These are phyloP conservation scores for Suillus subaureus DNA, from an alignment of 768 basidiomycete species.

Conservation along the genomic window DNA sequence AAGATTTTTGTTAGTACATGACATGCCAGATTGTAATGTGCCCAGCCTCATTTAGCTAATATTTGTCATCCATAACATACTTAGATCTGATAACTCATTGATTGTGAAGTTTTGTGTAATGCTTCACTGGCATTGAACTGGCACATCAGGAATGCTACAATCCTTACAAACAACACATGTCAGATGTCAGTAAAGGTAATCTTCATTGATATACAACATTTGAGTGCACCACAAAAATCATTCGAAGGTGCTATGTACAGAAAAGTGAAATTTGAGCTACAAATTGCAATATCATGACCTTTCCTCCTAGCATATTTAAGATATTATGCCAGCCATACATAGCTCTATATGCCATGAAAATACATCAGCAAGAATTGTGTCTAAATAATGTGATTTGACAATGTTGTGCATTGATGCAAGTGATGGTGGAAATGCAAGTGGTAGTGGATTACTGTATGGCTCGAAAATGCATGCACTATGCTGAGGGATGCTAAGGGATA, in stretches of 20 bases:
- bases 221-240: not conserved
- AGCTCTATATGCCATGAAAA: not conserved
- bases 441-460: not conserved
- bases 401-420: not conserved
- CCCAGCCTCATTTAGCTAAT: not conserved
- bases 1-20: not conserved
- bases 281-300: not conserved
- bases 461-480: too few relatives aligned
- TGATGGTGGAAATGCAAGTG: not conserved
- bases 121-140: not conserved
- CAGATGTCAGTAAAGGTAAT: not conserved
- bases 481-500: too few relatives aligned
- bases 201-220: not conserved
- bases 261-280: not conserved
- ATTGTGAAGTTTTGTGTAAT: not conserved
- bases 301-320: not conserved
- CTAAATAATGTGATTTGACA: not conserved
- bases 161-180: not conserved
- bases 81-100: not conserved
- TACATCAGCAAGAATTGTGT: constrained; percentile 1
- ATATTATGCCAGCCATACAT: not conserved
- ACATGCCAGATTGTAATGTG: not conserved
- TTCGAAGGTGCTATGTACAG: not conserved
- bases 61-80: not conserved
- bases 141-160: not conserved